Evolutionary conservation across 2,329 filamentous ascomycete species (phyloP), one percentile per base, ranked within the genome.

Genomic region (Phaeoacremonium minimum): DNA sequence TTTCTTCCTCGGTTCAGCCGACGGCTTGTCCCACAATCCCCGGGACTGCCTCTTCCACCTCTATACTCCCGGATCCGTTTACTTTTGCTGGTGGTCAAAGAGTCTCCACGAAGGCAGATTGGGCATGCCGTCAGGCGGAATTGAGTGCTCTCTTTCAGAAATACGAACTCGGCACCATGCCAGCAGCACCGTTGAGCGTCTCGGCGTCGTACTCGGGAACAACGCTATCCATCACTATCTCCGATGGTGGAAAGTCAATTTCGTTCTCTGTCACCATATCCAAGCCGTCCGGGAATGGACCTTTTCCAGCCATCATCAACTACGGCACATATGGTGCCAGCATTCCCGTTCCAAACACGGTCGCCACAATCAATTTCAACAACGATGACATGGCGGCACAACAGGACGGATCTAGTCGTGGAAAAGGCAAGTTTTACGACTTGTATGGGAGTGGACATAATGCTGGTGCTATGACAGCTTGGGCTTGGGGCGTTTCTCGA

Each of bases 241-340:
- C n/a, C n/a, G n/a, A n/a, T n/a, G n/a, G n/a, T n/a, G n/a, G n/a
- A n/a, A n/a, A n/a, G n/a, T n/a, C n/a, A n/a, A n/a, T n/a, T n/a
- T n/a, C n/a, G n/a, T n/a, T n/a, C n/a, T n/a, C n/a, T n/a, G n/a
- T n/a, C n/a, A n/a, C n/a, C n/a, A n/a, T n/a, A n/a, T n/a, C n/a
- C n/a, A n/a, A n/a, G n/a, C n/a, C n/a, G n/a, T n/a, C n/a, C n/a
- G n/a, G n/a, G n/a, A n/a, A n/a, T n/a, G n/a, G n/a, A n/a, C n/a
- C n/a, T n/a, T n/a, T n/a, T n/a, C n/a, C n/a, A n/a, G 70, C 69
- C 34, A 64, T 74, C 50, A 72, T 74, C 42, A 65, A 61, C 18
- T 69, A 63, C 36, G 69, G 65, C 7, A n/a, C n/a, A n/a, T n/a
- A n/a, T n/a, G 60, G 45, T 9, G 47, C 63, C 5, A 66, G 58